Percentiles rank a stretch among this genome's conserved stretches.
These are phyloP conservation scores for Globisporangium okanoganense DNA, from an alignment of 352 stramenopile species.

Conservation along the genomic window DNA sequence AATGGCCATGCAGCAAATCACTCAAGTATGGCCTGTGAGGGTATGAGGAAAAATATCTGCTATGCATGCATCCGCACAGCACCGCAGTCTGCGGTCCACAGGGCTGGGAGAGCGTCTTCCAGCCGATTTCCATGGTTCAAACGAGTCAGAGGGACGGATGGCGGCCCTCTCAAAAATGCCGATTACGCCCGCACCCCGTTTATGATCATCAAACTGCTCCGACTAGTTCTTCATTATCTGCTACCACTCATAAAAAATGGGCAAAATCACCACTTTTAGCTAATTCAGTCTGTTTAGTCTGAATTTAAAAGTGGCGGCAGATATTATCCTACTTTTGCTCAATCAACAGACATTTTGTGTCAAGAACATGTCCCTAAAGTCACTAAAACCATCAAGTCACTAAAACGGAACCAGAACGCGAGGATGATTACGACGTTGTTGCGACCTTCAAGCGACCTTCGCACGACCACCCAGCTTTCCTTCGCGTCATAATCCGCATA, in stretches of 20 bases:
- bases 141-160: not conserved
- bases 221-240: not conserved
- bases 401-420: not conserved
- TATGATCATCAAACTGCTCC: not conserved
- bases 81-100: too few relatives aligned
- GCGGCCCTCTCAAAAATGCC: not conserved
- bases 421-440: conserved; percentile 10
- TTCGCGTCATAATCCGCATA: not conserved
- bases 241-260: not conserved
- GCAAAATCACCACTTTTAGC: too few relatives aligned
- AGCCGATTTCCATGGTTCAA: not conserved
- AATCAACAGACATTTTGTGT: not conserved
- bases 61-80: not conserved
- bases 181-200: not conserved
- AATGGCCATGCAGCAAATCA: not conserved
- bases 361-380: not conserved
- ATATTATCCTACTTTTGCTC: not conserved
- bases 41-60: not conserved
- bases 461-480: not conserved
- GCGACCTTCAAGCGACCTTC: conserved; percentile 8
- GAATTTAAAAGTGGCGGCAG: too few relatives aligned
- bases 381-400: not conserved
- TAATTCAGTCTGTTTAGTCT: too few relatives aligned
- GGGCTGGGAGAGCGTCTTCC: not conserved
- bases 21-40: not conserved